Evolutionary conservation across 78 protist species (phyloP).

Genomic region (Polysphondylium violaceum): DNA sequence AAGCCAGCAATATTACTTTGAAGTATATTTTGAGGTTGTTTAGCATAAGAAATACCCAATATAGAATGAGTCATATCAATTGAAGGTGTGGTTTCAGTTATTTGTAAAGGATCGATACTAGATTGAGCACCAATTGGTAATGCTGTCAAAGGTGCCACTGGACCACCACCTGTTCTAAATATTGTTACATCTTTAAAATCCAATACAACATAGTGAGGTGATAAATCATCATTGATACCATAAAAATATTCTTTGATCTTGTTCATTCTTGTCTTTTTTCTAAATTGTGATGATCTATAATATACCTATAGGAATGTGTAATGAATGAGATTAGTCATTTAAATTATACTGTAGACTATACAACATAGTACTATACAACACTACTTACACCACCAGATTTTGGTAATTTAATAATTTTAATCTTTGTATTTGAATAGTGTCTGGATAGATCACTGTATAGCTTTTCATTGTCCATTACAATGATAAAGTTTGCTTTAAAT

Average conservation of each 20-base stretch:
- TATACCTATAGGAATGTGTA: conserved; percentile 17
- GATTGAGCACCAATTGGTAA: conserved; percentile 44
- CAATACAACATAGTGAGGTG: conserved; percentile 51
- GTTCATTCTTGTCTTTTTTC: conserved; percentile 61
- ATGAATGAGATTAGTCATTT: not conserved
- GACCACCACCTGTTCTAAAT: conserved; percentile 79
- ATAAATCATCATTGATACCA: conserved; percentile 63
- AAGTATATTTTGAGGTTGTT: conserved; percentile 19
- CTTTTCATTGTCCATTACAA: conserved; percentile 82
- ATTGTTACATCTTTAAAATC: conserved; percentile 68
- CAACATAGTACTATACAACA: not conserved
- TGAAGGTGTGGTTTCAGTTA: conserved; percentile 42
- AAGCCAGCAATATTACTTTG: conserved; percentile 78
- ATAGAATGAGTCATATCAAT: conserved; percentile 60
- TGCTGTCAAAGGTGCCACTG: conserved; percentile 38
- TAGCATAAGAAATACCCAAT: conserved; percentile 68
- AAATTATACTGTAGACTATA: not conserved
- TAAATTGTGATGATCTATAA: conserved; percentile 34
- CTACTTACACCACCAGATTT: conserved; percentile 83
- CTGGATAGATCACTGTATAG: conserved; percentile 52
- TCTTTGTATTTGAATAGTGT: not conserved
- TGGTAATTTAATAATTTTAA: conserved; percentile 52
- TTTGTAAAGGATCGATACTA: conserved; percentile 25
- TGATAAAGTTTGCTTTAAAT: conserved; percentile 29
- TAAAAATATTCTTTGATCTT: conserved; percentile 79